Percentiles rank a stretch among this genome's conserved stretches.
phyloP scores from a whole-genome alignment of 345 rosid genomes.

The Pugionium dolabratum region DNA sequence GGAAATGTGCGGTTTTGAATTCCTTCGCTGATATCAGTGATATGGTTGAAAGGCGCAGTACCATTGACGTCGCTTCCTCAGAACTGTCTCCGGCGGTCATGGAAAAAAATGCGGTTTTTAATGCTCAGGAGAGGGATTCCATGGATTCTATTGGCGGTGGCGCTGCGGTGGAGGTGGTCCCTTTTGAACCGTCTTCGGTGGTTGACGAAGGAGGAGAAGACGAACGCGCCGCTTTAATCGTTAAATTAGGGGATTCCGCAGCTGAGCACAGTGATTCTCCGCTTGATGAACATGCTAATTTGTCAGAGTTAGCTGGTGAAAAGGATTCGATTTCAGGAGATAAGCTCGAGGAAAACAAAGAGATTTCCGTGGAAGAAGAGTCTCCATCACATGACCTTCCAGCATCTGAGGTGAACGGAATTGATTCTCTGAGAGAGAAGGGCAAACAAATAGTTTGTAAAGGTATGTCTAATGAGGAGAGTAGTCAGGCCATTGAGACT shows the following conservation, averaged over 20 bases:
- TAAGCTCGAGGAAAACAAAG: constrained; percentile 18
- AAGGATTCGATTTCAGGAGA: constrained; percentile 24
- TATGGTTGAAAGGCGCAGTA: constrained; percentile 5
- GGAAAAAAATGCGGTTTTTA: constrained; percentile 23
- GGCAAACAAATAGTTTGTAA: constrained; percentile 4
- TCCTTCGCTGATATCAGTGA: constrained; percentile 30
- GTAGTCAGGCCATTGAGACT: constrained; percentile 18
- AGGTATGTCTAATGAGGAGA: constrained; percentile 24
- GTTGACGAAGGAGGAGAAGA: constrained; percentile 29
- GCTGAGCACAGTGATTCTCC: constrained; percentile 25
- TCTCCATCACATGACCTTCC: neutral
- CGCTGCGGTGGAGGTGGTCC: constrained; percentile 1
- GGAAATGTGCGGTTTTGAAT: constrained; percentile 12
- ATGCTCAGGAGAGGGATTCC: constrained; percentile 27
- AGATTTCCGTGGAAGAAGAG: constrained; percentile 29
- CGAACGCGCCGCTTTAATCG: constrained; percentile 26
- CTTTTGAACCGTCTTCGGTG: constrained; percentile 15
- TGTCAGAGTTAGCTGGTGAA: constrained; percentile 1
- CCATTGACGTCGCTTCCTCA: constrained; percentile 9
- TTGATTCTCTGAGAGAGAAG: constrained; percentile 28
- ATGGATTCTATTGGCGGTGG: constrained; percentile 18
- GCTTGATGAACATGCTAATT: constrained; percentile 17
- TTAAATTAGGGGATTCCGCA: constrained; percentile 21
- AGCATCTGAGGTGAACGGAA: constrained; percentile 19
- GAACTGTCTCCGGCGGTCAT: constrained; percentile 11